Evolutionary conservation across 202 grass and related monocot species (phyloP).

Genomic region (Carex sylvatica): DNA sequence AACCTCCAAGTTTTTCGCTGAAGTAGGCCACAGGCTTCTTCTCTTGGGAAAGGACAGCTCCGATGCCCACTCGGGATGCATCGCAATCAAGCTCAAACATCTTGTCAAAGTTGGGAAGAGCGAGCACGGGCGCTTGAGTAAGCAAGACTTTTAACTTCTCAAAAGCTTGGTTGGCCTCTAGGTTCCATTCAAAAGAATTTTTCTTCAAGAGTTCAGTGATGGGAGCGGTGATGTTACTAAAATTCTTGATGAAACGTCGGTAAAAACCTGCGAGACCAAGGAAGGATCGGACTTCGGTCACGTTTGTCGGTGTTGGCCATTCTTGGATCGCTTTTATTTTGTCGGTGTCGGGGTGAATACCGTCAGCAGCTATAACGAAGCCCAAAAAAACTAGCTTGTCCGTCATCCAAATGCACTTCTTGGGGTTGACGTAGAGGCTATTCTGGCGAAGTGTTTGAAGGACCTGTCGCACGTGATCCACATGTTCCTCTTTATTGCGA

Average conservation of each 20-base stretch:
- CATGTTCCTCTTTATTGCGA: neutral
- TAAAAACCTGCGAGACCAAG: neutral
- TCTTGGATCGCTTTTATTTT: conserved; percentile 1
- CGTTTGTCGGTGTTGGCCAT: neutral
- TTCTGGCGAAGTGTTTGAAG: neutral
- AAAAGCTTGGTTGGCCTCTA: too few species aligned
- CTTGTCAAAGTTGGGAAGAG: neutral
- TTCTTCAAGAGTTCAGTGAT: too few species aligned
- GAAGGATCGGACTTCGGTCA: neutral
- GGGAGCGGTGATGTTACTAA: too few species aligned
- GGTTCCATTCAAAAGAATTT: too few species aligned
- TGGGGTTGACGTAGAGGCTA: neutral
- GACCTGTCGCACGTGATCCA: neutral
- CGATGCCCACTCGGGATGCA: neutral
- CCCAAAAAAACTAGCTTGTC: neutral
- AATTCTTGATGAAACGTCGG: neutral
- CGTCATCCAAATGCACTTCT: neutral
- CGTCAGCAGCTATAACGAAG: neutral
- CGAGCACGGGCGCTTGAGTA: conserved; percentile 3
- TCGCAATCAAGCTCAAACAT: conserved; percentile 26
- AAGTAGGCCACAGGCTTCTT: conserved; percentile 15
- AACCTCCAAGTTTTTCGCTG: conserved; percentile 1
- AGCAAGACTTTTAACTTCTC: neutral
- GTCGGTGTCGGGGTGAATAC: neutral
- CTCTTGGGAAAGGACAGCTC: neutral